A percentile compares a stretch with the other conserved stretches of the same genome.
These are phyloP conservation scores for Globisporangium perplexum DNA, from an alignment of 352 stramenopile species.

Conservation along the genomic window DNA sequence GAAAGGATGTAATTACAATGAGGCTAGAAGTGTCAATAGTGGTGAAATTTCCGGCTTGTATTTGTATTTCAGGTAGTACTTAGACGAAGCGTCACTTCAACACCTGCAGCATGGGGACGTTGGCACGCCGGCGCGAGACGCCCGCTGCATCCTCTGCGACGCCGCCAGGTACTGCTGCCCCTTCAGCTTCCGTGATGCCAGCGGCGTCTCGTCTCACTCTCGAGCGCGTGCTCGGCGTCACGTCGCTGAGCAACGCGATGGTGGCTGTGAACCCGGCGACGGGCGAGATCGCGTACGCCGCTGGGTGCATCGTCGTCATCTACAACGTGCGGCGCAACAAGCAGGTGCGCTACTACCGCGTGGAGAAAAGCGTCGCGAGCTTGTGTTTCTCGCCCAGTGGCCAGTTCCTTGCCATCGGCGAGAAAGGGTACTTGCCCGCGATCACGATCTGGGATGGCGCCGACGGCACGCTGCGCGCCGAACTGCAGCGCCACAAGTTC, in stretches of 20 bases:
- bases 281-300: constrained; percentile 81
- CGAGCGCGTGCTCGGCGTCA: constrained; percentile 77
- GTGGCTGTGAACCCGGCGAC: constrained; percentile 71
- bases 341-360: constrained; percentile 85
- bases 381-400: constrained; percentile 81
- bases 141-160: constrained; percentile 1
- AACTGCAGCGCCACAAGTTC: constrained; percentile 80
- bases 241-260: constrained; percentile 66
- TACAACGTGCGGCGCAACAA: constrained; percentile 85
- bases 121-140: constrained; percentile 2
- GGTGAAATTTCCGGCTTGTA: no score
- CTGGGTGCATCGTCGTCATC: constrained; percentile 87
- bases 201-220: constrained; percentile 55
- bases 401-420: constrained; percentile 82
- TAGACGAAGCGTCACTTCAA: background rate
- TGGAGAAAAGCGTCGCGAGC: constrained; percentile 79
- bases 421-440: constrained; percentile 76
- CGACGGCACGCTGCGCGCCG: constrained; percentile 70
- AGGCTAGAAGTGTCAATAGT: no score
- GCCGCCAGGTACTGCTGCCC: background rate
- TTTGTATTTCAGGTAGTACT: no score
- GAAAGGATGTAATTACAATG: no score
- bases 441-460: constrained; percentile 86
- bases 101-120: constrained; percentile 5
- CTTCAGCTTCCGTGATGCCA: no score